Conservation (phyloP, 352 stramenopile species). For the Paralagenidium karlingii region DNA sequence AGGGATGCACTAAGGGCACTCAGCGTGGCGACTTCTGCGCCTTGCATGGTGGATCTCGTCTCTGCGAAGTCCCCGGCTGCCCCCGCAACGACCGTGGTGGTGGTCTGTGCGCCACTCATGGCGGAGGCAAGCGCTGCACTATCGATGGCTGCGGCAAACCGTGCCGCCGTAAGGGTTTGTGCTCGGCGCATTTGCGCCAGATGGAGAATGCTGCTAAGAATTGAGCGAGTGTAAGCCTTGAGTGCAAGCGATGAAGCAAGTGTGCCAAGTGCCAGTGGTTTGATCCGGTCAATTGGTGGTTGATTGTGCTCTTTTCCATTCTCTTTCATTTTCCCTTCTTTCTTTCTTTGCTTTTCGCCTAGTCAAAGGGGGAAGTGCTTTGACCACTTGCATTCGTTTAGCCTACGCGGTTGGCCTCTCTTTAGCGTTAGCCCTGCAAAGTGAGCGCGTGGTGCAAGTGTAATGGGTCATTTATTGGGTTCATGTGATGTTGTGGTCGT, state of each 20-base stretch:
- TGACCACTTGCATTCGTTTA: too few species aligned
- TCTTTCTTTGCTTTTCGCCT: background rate
- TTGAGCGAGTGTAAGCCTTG: too few species aligned
- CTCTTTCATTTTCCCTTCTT: background rate
- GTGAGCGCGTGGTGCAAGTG: too few species aligned
- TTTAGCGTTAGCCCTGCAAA: too few species aligned
- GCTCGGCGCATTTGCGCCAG: conserved; percentile 59
- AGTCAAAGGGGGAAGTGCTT: too few species aligned
- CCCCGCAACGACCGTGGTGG: conserved; percentile 77
- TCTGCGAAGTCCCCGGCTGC: conserved; percentile 71
- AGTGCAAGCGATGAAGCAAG: background rate
- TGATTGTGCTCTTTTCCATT: background rate
- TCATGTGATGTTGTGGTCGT: too few species aligned
- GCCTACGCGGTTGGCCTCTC: too few species aligned
- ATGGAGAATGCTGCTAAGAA: background rate
- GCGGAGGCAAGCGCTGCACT: conserved; percentile 71
- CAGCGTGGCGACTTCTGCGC: conserved; percentile 81
- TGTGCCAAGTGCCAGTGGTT: background rate
- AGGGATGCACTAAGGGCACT: conserved; percentile 78
- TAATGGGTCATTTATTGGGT: too few species aligned
- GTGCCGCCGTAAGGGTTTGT: conserved; percentile 70
- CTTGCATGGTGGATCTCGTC: conserved; percentile 67
- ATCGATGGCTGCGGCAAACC: conserved; percentile 55
- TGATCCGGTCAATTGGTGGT: background rate
- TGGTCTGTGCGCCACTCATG: conserved; percentile 63